A percentile compares a stretch with the other conserved stretches of the same genome.
phyloP scores from a whole-genome alignment of 139 green algal species.

The Micractinium sp. region DNA sequence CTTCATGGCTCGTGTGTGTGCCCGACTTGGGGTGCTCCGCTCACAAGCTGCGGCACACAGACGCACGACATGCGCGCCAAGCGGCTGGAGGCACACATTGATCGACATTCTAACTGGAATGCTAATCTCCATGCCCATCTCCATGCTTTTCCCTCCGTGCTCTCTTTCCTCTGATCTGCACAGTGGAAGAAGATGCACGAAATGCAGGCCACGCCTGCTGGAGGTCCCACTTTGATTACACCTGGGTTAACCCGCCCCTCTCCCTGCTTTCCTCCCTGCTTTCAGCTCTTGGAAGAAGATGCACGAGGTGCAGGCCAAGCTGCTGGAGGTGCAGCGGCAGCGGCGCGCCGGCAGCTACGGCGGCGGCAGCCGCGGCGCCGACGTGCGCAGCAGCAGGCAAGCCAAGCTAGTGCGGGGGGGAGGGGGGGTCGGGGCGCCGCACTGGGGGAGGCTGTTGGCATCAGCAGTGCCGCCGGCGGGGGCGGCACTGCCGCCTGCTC shows the following conservation, averaged over 20 bases:
- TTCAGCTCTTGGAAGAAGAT: neutral
- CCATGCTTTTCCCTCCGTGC: neutral
- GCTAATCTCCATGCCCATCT: too few relatives aligned
- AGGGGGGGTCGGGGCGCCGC: neutral
- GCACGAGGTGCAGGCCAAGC: neutral
- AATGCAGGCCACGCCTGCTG: neutral
- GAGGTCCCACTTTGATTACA: too few relatives aligned
- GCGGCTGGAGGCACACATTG: neutral
- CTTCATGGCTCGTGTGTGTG: too few relatives aligned
- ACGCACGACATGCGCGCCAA: neutral
- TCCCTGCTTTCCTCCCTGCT: neutral
- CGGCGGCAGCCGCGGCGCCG: neutral
- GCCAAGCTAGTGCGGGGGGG: neutral
- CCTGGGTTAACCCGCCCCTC: neutral
- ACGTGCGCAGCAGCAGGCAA: neutral
- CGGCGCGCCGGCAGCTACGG: neutral
- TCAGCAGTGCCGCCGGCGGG: too few relatives aligned
- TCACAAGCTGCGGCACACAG: neutral
- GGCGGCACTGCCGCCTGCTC: too few relatives aligned
- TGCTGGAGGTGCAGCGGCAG: slow-evolving; percentile 24
- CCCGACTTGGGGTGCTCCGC: too few relatives aligned
- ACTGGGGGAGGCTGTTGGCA: neutral
- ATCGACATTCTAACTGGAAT: too few relatives aligned
- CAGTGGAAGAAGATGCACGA: slow-evolving; percentile 54
- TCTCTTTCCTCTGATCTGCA: neutral